Conservation (phyloP, 345 rosid genomes). For the Pseudoturritis turrita region DNA sequence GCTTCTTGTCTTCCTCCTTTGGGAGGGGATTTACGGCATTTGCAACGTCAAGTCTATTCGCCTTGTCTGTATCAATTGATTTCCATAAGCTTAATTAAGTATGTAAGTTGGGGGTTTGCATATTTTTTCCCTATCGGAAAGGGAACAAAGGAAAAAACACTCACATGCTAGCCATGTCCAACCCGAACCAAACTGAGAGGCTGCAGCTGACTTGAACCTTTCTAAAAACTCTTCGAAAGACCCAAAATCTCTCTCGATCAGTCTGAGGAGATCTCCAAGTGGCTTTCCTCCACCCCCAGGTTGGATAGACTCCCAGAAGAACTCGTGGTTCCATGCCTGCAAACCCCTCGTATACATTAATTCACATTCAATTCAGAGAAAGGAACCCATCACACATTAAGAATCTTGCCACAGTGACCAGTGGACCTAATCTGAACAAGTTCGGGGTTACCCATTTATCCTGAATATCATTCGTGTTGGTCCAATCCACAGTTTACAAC, state of each 20-base stretch:
- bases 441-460: neutral
- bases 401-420: neutral
- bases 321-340: slow-evolving; percentile 94
- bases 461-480: neutral
- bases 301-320: slow-evolving; percentile 91
- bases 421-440: neutral
- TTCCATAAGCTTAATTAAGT: neutral
- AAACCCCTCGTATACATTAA: slow-evolving; percentile 3
- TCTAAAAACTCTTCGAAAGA: slow-evolving; percentile 53
- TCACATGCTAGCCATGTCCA: slow-evolving; percentile 96
- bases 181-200: slow-evolving; percentile 89
- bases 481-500: neutral
- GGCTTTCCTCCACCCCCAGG: slow-evolving; percentile 97
- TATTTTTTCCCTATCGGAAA: neutral
- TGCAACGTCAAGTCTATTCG: slow-evolving; percentile 57
- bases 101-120: neutral
- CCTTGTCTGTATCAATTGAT: slow-evolving; percentile 54
- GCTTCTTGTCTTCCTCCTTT: slow-evolving; percentile 71
- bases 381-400: neutral
- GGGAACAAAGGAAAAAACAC: slow-evolving; percentile 23
- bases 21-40: slow-evolving; percentile 68
- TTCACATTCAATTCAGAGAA: neutral
- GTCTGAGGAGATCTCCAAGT: slow-evolving; percentile 60
- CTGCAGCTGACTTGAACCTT: slow-evolving; percentile 65
- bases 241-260: slow-evolving; percentile 85